Percentiles rank a stretch among this genome's conserved stretches.
These are phyloP conservation scores for Metschnikowia cerradonensis DNA, from an alignment of 805 yeast genomes.

Conservation along the genomic window DNA sequence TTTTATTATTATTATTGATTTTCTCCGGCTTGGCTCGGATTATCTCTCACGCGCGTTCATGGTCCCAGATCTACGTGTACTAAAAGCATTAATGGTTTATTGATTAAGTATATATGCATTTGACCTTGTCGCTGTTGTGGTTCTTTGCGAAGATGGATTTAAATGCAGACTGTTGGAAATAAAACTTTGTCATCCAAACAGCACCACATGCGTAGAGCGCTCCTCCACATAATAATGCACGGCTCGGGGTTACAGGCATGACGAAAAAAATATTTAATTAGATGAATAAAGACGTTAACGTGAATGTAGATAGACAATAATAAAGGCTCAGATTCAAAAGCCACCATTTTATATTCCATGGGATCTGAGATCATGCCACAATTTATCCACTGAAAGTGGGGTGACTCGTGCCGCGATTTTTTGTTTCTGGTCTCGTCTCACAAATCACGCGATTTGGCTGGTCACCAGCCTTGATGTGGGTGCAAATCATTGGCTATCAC, in stretches of 20 bases:
- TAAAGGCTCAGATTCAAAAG: no score
- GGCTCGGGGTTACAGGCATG: slow-evolving; percentile 11
- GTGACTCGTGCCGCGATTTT: not conserved
- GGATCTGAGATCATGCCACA: not conserved
- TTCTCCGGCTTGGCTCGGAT: no score
- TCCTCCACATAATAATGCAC: slow-evolving; percentile 33
- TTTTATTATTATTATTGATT: no score
- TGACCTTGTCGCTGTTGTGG: slow-evolving; percentile 24
- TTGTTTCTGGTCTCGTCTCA: not conserved
- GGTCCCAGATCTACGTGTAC: no score
- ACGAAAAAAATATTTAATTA: not conserved
- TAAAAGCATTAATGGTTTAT: not conserved
- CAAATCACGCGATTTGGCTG: not conserved
- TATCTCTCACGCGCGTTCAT: no score
- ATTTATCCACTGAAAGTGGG: not conserved
- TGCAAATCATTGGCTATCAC: not conserved
- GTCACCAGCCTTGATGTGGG: not conserved
- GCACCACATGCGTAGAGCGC: slow-evolving; percentile 30
- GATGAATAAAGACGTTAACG: not conserved
- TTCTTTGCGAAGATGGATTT: slow-evolving; percentile 28
- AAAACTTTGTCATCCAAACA: slow-evolving; percentile 29
- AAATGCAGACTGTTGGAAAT: slow-evolving; percentile 28
- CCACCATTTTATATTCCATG: no score
- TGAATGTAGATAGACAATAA: no score
- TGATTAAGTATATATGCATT: slow-evolving; percentile 18